Evolutionary conservation across 1,284 basidiomycete species (phyloP), one percentile per base, ranked within the genome.

Genomic region (Porphyrellus sp.): DNA sequence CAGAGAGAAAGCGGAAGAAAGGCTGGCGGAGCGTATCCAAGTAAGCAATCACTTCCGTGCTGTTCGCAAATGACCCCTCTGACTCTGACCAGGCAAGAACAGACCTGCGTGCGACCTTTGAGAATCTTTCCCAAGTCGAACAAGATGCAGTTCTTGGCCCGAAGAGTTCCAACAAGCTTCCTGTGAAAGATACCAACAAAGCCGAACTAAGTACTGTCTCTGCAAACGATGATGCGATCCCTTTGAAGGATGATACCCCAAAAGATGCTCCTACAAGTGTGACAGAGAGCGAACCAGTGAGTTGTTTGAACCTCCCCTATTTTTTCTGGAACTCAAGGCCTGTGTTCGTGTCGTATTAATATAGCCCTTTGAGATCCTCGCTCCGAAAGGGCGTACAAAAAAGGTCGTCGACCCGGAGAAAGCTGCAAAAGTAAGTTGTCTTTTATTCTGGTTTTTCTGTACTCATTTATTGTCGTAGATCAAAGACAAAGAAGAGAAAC

Each of bases 401-500:
- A 86, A 80, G 54, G 51, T 63, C 12, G 54, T 70, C 5, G 83
- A 88, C 59, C 72, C 77, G 8, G 85, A 85, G 58, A 86, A 82
- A 55, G 69, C 68, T 35, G 77, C 79, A 5, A 87, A 85, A 76
- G 86, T 86, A 66, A 52, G 15, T 25, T 16, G 48, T 23, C 5
- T 21, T 21, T 54, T 23, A 45, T 35, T 28, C 21, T 6, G 42
- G 23, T 27, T 37, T 46, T 41, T 50, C 16, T 31, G 25, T 50
- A 45, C 51, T 58, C 47, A 49, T 11, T 34, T 34, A 45, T 42
- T 42, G 21, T 49, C 25, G 3, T 53, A 90, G 85, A 82, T 85
- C 54, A 86, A 82, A 63, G 83, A 85, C 48, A 79, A 76, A 53
- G 72, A 76, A 35, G 85, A 85, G 60, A 86, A 80, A 70, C 86